A percentile compares a stretch with the other conserved stretches of the same genome.
phyloP scores from a whole-genome alignment of 2,329 filamentous ascomycete genomes.

The Clonostachys chloroleuca region DNA sequence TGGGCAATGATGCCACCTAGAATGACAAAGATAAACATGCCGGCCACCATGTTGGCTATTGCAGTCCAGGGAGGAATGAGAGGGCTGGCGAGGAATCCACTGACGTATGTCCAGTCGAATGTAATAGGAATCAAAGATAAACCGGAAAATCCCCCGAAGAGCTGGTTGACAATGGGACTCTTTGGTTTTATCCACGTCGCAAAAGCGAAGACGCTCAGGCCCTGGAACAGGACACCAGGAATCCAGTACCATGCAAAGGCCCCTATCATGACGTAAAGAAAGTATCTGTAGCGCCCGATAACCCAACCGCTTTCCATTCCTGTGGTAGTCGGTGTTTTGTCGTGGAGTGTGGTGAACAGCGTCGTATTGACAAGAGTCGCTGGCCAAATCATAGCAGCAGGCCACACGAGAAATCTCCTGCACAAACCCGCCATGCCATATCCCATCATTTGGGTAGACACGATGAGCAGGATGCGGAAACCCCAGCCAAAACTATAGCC shows the following conservation, averaged over 20 bases:
- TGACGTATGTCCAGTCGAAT: slow-evolving; percentile 61
- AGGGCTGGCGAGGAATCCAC: slow-evolving; percentile 51
- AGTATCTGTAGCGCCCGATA: slow-evolving; percentile 54
- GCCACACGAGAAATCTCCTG: slow-evolving; percentile 58
- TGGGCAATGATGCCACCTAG: slow-evolving; percentile 46
- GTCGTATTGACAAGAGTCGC: slow-evolving; percentile 38
- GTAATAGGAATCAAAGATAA: slow-evolving; percentile 60
- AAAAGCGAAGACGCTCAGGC: slow-evolving; percentile 55
- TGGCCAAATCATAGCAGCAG: slow-evolving; percentile 60
- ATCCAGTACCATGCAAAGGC: slow-evolving; percentile 56
- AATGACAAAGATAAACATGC: slow-evolving; percentile 44
- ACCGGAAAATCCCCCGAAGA: slow-evolving; percentile 59
- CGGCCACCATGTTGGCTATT: slow-evolving; percentile 52
- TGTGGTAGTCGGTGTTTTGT: slow-evolving; percentile 49
- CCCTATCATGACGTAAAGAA: slow-evolving; percentile 42
- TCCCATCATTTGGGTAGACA: slow-evolving; percentile 66
- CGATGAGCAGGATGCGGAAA: slow-evolving; percentile 62
- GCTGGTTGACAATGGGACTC: slow-evolving; percentile 57
- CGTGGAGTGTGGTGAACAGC: slow-evolving; percentile 62
- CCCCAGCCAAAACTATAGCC: slow-evolving; percentile 62
- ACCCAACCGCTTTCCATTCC: slow-evolving; percentile 50
- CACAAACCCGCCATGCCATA: slow-evolving; percentile 68
- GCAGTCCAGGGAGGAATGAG: slow-evolving; percentile 57
- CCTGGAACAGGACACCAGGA: slow-evolving; percentile 54
- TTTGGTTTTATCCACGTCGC: slow-evolving; percentile 59